Evolutionary conservation across 2,329 filamentous ascomycete genomes (phyloP).

Genomic region (Biscogniauxia mediterranea): DNA sequence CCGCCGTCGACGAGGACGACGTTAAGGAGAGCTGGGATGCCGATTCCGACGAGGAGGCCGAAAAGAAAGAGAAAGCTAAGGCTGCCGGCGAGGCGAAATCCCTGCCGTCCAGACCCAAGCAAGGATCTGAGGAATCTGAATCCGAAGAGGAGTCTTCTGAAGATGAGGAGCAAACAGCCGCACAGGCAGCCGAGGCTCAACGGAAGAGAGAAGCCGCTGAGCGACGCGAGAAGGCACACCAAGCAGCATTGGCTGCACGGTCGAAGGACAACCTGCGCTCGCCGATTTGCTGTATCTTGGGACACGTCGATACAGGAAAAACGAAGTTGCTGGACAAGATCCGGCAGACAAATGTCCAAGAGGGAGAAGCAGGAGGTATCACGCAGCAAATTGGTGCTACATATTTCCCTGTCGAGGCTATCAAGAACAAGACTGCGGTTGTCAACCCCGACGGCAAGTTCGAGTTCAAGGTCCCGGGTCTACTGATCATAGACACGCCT

Average conservation of each 20-base stretch:
- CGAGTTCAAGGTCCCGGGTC: conserved; percentile 95
- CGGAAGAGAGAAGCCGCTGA: conserved; percentile 88
- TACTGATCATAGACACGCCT: conserved; percentile 95
- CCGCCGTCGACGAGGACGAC: conserved; percentile 66
- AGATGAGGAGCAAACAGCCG: conserved; percentile 74
- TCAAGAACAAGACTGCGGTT: conserved; percentile 87
- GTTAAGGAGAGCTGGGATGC: conserved; percentile 97
- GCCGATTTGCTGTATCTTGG: conserved; percentile 98
- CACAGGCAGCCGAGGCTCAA: conserved; percentile 68
- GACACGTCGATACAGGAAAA: conserved; percentile 99
- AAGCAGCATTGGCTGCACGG: conserved; percentile 85
- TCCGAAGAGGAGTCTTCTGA: conserved; percentile 61
- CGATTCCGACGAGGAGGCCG: conserved; percentile 71
- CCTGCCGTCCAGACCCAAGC: conserved; percentile 34
- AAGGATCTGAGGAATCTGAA: conserved; percentile 46
- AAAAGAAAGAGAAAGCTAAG: conserved; percentile 46
- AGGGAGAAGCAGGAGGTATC: conserved; percentile 98
- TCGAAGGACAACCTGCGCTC: conserved; percentile 95
- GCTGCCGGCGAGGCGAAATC: conserved; percentile 24
- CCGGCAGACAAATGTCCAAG: conserved; percentile 96
- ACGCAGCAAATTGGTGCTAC: conserved; percentile 99
- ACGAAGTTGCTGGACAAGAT: conserved; percentile 99
- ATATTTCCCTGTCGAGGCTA: conserved; percentile 94
- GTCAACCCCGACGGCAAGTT: conserved; percentile 89
- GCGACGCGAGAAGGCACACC: conserved; percentile 82